phyloP scores from a whole-genome alignment of 2,329 filamentous ascomycete species.

The Bretziella fagacearum region DNA sequence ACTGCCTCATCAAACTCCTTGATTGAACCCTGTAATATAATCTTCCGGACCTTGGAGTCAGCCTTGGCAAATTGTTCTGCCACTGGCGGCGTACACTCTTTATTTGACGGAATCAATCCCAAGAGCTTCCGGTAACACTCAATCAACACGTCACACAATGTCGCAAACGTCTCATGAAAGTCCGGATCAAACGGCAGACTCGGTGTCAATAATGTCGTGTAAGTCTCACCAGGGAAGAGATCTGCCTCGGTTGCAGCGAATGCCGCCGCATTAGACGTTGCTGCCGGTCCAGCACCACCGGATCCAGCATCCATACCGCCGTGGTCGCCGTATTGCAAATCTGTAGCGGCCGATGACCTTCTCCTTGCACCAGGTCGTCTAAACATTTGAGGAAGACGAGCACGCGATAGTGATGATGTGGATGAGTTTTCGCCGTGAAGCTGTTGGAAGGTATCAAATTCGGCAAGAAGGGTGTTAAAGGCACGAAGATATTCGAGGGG shows the following conservation, averaged over 20 bases:
- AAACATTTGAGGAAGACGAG: constrained; percentile 71
- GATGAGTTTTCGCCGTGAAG: constrained; percentile 65
- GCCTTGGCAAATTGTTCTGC: constrained; percentile 82
- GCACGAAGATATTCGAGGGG: constrained; percentile 75
- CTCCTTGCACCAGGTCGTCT: constrained; percentile 43
- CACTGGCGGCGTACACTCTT: constrained; percentile 51
- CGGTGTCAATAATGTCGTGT: constrained; percentile 77
- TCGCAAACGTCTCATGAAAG: constrained; percentile 92
- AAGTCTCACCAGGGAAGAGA: constrained; percentile 67
- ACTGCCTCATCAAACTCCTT: constrained; percentile 88
- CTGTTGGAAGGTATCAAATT: constrained; percentile 89
- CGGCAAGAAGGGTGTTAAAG: constrained; percentile 66
- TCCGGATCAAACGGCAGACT: constrained; percentile 89
- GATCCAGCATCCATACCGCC: constrained; percentile 18
- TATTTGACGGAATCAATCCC: constrained; percentile 55
- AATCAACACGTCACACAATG: constrained; percentile 85
- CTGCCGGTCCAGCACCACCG: constrained; percentile 18
- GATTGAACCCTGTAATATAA: constrained; percentile 71
- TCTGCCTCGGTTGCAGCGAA: constrained; percentile 46
- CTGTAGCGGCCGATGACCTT: constrained; percentile 32
- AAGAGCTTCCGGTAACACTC: constrained; percentile 76
- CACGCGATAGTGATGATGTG: constrained; percentile 54
- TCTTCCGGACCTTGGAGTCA: constrained; percentile 70
- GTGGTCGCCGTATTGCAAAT: constrained; percentile 20
- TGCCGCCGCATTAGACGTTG: constrained; percentile 31